Conservation (phyloP, 1,139 yeast species). For the Taphrina sp. region DNA sequence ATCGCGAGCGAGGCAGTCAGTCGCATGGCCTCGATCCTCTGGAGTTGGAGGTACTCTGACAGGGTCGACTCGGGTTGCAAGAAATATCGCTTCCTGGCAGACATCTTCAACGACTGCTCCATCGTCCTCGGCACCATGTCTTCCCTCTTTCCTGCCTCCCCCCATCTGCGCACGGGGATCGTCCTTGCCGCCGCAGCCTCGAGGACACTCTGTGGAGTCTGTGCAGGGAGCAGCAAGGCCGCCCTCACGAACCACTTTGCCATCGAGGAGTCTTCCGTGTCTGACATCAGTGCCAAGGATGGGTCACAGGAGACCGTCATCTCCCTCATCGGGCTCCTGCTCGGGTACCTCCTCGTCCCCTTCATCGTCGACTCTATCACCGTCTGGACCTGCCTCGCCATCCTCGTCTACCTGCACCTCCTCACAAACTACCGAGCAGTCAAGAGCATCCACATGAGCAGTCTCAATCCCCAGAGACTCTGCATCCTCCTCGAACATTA, state of each 20-base stretch:
- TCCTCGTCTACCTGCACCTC: conserved; percentile 43
- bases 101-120: conserved; percentile 46
- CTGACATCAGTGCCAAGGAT: conserved; percentile 47
- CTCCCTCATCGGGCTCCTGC: conserved; percentile 45
- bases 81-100: conserved; percentile 46
- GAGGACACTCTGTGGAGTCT: conserved; percentile 46
- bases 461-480: conserved; percentile 45
- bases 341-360: conserved; percentile 44
- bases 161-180: conserved; percentile 37
- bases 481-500: conserved; percentile 39
- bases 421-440: conserved; percentile 47
- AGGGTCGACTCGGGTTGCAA: conserved; percentile 47
- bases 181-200: conserved; percentile 44
- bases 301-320: conserved; percentile 48
- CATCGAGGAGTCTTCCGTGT: conserved; percentile 38
- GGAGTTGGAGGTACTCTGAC: conserved; percentile 46
- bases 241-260: conserved; percentile 48
- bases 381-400: conserved; percentile 42
- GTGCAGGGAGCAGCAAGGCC: conserved; percentile 47
- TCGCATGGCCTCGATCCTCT: conserved; percentile 46
- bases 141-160: conserved; percentile 39
- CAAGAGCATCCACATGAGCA: conserved; percentile 43
- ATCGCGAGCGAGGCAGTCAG: conserved; percentile 46
- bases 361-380: conserved; percentile 33
- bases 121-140: conserved; percentile 45